phyloP scores from a whole-genome alignment of 23 red algal genomes.

The Gracilaria caudata region DNA sequence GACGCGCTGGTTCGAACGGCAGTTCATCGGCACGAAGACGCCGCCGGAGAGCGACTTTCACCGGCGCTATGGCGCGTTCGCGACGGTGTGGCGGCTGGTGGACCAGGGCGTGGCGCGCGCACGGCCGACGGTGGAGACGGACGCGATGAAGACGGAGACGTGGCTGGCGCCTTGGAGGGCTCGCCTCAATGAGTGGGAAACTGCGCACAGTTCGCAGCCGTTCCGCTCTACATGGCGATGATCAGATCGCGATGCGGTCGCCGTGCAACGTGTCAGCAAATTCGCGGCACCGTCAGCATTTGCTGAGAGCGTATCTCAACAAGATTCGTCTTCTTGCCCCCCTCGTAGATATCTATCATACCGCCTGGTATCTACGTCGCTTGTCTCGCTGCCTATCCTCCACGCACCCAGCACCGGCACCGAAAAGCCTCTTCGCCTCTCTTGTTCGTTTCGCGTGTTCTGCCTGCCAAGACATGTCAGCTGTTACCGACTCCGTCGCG shows the following conservation, averaged over 20 bases:
- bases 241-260: no score
- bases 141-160: neutral
- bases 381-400: no score
- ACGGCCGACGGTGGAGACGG: neutral
- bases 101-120: neutral
- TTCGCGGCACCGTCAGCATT: conserved; percentile 2
- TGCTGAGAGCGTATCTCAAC: neutral
- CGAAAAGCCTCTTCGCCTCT: no score
- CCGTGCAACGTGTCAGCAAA: no score
- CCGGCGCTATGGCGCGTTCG: neutral
- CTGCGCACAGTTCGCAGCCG: neutral
- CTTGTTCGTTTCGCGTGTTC: no score
- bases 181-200: neutral
- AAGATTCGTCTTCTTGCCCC: no score
- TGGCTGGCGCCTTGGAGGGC: conserved; percentile 25
- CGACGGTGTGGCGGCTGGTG: neutral
- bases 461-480: neutral
- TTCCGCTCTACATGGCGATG: neutral
- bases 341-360: no score
- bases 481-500: neutral
- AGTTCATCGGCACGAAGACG: neutral
- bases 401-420: no score
- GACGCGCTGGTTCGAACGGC: neutral
- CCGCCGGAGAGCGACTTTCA: conserved; percentile 31
- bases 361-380: no score